Evolutionary conservation across 1,284 basidiomycete genomes (phyloP).

Genomic region (Coniferiporia sulphurascens): DNA sequence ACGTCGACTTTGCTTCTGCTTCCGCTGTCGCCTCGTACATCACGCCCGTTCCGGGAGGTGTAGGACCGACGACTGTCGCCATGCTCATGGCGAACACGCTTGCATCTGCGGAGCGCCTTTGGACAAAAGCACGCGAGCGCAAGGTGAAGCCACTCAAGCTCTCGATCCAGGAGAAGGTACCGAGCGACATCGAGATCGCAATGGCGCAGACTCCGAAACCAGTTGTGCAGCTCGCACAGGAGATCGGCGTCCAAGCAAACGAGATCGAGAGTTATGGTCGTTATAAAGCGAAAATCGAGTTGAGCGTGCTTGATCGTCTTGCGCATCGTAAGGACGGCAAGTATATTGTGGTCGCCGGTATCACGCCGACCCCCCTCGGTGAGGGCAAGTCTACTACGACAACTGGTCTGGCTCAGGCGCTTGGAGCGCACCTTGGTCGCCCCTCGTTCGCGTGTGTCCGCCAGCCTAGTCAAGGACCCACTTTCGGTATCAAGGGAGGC

Average conservation of each 20-base stretch:
- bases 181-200: conserved; percentile 95
- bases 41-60: conserved; percentile 97
- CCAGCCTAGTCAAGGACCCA: conserved; percentile 97
- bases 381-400: conserved; percentile 99
- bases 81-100: conserved; percentile 97
- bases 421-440: conserved; percentile 92
- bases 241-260: conserved; percentile 83
- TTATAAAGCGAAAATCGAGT: conserved; percentile 97
- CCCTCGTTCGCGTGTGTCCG: conserved; percentile 97
- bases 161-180: conserved; percentile 79
- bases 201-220: conserved; percentile 94
- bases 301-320: conserved; percentile 84
- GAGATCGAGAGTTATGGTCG: conserved; percentile 95
- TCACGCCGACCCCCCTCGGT: conserved; percentile 96
- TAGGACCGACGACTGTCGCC: conserved; percentile 99
- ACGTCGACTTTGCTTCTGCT: conserved; percentile 86
- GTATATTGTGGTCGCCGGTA: conserved; percentile 95
- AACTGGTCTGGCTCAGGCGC: conserved; percentile 94
- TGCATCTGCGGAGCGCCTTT: conserved; percentile 77
- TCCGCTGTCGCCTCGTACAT: conserved; percentile 80
- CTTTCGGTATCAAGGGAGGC: conserved; percentile 99
- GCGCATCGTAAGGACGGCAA: conserved; percentile 89
- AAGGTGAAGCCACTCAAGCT: conserved; percentile 80
- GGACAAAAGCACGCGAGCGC: conserved; percentile 60
- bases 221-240: conserved; percentile 77